Evolutionary conservation across 2,329 filamentous ascomycete species (phyloP).

Genomic region (Volutella citrinella): DNA sequence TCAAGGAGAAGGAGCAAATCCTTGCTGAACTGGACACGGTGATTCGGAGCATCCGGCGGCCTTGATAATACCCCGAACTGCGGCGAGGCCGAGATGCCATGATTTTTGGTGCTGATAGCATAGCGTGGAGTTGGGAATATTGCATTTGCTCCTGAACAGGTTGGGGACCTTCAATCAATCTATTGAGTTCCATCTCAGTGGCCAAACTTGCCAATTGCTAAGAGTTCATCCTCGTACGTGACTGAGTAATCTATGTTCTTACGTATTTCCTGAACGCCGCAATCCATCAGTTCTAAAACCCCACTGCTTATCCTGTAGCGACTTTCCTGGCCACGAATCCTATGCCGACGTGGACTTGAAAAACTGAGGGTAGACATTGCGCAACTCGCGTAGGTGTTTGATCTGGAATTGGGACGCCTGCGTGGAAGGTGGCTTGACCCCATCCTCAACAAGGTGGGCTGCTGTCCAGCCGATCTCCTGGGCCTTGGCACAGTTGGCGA

Average conservation of each 20-base stretch:
- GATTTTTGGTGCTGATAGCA: neutral
- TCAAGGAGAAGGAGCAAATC: conserved; percentile 62
- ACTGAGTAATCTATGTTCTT: too few species aligned
- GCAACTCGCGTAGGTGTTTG: conserved; percentile 70
- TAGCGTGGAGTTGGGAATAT: conserved; percentile 19
- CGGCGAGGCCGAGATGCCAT: neutral
- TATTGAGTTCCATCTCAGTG: too few species aligned
- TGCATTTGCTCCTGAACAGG: neutral
- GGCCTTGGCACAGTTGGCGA: conserved; percentile 74
- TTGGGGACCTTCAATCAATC: too few species aligned
- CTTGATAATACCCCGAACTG: conserved; percentile 35
- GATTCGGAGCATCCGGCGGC: conserved; percentile 57
- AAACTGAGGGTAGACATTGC: conserved; percentile 74
- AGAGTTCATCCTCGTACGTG: too few species aligned
- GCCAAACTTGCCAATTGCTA: too few species aligned
- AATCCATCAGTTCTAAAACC: too few species aligned
- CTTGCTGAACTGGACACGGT: conserved; percentile 58
- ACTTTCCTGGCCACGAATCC: too few species aligned
- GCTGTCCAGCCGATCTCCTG: conserved; percentile 81
- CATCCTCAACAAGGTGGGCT: conserved; percentile 80
- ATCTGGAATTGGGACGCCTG: conserved; percentile 75
- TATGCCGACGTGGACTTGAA: conserved; percentile 62
- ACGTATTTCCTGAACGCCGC: too few species aligned
- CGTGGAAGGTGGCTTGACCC: conserved; percentile 58
- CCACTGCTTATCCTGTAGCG: conserved; percentile 12